Evolutionary conservation across 2,329 filamentous ascomycete genomes (phyloP).

Genomic region (Ampelomyces quisqualis): DNA sequence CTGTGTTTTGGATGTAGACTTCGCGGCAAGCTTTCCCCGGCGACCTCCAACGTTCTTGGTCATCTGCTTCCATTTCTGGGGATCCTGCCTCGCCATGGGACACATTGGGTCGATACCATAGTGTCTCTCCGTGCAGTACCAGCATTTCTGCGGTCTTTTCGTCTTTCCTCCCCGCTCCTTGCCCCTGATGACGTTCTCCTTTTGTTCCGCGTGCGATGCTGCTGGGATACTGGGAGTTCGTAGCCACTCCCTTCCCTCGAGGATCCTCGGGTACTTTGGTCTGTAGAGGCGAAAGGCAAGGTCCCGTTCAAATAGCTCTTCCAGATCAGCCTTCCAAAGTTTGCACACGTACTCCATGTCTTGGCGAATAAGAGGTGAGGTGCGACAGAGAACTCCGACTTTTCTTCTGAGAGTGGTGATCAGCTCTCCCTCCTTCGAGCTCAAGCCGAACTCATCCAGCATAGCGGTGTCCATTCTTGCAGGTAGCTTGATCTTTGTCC

Average conservation of each 20-base stretch:
- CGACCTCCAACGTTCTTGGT: conserved; percentile 2
- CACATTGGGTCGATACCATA: conserved; percentile 7
- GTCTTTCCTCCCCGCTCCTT: not conserved
- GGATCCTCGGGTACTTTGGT: not conserved
- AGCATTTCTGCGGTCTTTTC: conserved; percentile 11
- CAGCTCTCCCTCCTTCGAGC: not conserved
- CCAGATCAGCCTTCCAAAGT: conserved; percentile 7
- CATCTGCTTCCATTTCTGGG: not conserved
- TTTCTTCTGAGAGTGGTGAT: conserved; percentile 3
- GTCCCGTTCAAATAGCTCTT: not conserved
- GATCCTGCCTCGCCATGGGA: conserved; percentile 1
- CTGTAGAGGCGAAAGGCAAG: not conserved
- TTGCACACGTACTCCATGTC: conserved; percentile 15
- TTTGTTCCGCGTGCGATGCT: not conserved
- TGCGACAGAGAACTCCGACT: conserved; percentile 6
- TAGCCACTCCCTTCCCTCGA: not conserved
- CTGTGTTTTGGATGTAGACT: not conserved
- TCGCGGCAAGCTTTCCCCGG: not conserved
- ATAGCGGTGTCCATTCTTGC: not conserved
- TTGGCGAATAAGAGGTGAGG: conserved; percentile 7
- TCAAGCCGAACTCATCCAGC: not conserved
- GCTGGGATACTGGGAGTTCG: not conserved
- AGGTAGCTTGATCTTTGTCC: not conserved
- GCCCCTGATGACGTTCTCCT: not conserved
- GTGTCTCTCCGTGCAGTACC: conserved; percentile 18